Conservation (phyloP, 2,329 filamentous ascomycete genomes). For the Sclerotinia spermophila region DNA sequence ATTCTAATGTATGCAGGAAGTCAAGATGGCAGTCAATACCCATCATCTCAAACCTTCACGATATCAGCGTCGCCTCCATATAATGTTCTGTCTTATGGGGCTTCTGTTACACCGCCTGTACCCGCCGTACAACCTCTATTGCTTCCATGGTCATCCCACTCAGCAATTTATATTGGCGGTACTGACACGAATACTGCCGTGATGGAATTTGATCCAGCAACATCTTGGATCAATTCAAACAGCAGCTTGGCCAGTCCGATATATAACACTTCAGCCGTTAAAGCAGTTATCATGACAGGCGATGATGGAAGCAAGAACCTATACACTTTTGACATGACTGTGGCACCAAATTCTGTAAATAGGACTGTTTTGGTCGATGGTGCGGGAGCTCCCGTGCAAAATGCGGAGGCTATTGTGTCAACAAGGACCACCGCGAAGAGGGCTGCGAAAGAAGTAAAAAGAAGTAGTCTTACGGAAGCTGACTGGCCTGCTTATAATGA, state of each 20-base stretch:
- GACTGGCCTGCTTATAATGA: conserved; percentile 78
- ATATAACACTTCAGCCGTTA: conserved; percentile 54
- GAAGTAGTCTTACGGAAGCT: conserved; percentile 51
- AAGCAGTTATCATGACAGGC: conserved; percentile 64
- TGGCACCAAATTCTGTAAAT: conserved; percentile 70
- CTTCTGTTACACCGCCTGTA: conserved; percentile 53
- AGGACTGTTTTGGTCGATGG: conserved; percentile 64
- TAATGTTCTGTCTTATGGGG: conserved; percentile 54
- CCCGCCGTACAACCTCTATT: conserved; percentile 66
- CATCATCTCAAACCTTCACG: conserved; percentile 72
- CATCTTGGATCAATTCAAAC: conserved; percentile 65
- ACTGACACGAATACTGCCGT: conserved; percentile 60
- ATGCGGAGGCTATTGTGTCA: conserved; percentile 43
- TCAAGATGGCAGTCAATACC: conserved; percentile 52
- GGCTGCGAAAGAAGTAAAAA: conserved; percentile 20
- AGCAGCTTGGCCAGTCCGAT: conserved; percentile 60
- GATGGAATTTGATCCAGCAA: conserved; percentile 64
- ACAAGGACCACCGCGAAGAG: conserved; percentile 14
- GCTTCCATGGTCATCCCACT: conserved; percentile 66
- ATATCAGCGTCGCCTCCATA: conserved; percentile 66
- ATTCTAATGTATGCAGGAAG: conserved; percentile 81
- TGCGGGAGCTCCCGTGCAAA: conserved; percentile 51
- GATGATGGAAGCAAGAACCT: conserved; percentile 75
- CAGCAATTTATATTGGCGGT: conserved; percentile 74
- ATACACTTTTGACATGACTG: conserved; percentile 71